Conservation (phyloP, 2,329 filamentous ascomycete genomes). For the Chaetomium sp. region DNA sequence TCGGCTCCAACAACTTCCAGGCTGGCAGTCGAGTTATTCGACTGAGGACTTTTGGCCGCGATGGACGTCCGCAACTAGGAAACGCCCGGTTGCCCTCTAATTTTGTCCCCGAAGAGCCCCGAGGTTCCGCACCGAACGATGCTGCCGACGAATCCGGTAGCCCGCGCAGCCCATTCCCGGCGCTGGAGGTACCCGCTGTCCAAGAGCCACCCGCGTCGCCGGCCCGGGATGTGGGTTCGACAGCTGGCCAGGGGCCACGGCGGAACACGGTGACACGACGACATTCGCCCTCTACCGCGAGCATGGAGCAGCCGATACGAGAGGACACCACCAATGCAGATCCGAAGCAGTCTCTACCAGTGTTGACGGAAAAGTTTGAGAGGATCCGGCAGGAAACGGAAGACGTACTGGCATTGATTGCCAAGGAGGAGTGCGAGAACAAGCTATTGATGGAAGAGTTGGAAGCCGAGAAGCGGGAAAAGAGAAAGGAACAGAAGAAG, state of each 20-base stretch:
- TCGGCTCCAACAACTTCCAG: slow-evolving; percentile 88
- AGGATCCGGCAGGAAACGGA: slow-evolving; percentile 76
- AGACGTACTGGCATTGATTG: slow-evolving; percentile 63
- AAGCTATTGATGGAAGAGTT: slow-evolving; percentile 60
- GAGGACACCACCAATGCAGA: slow-evolving; percentile 42
- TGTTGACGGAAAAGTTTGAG: slow-evolving; percentile 77
- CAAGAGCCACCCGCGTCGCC: slow-evolving; percentile 56
- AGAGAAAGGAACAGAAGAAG: slow-evolving; percentile 72
- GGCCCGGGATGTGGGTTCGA: slow-evolving; percentile 56
- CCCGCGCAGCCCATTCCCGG: slow-evolving; percentile 44
- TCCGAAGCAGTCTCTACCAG: slow-evolving; percentile 61
- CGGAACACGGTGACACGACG: slow-evolving; percentile 68
- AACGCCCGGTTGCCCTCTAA: slow-evolving; percentile 51
- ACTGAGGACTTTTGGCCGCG: slow-evolving; percentile 65
- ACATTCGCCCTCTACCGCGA: slow-evolving; percentile 64
- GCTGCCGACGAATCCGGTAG: slow-evolving; percentile 45
- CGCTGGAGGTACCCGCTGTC: slow-evolving; percentile 55
- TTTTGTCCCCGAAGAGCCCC: slow-evolving; percentile 47
- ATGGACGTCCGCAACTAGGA: slow-evolving; percentile 56
- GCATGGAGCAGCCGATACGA: slow-evolving; percentile 43
- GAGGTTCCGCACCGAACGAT: slow-evolving; percentile 34
- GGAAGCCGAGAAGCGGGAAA: slow-evolving; percentile 69
- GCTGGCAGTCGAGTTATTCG: slow-evolving; percentile 81
- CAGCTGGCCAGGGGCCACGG: slow-evolving; percentile 35
- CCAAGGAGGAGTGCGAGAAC: slow-evolving; percentile 66